phyloP scores from a whole-genome alignment of 495 filamentous ascomycete genomes.

The Penicillium flavigenum region DNA sequence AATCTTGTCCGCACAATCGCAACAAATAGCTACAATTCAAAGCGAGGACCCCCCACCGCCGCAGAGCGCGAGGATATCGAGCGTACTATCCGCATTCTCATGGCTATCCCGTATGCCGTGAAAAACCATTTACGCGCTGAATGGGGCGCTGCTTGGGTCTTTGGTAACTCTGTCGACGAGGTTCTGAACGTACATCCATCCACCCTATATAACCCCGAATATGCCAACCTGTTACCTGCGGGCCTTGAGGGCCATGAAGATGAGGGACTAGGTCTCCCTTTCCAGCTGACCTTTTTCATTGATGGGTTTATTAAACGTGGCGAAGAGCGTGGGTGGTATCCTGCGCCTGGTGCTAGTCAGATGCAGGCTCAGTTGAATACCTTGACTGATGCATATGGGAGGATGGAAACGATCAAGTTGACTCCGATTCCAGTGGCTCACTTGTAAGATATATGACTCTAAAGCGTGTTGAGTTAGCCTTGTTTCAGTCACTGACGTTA shows the following conservation, averaged over 20 bases:
- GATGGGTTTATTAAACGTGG: constrained; percentile 67
- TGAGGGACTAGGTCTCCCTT: constrained; percentile 61
- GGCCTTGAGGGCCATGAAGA: constrained; percentile 61
- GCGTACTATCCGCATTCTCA: constrained; percentile 56
- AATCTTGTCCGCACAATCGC: constrained; percentile 63
- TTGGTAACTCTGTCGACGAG: constrained; percentile 37
- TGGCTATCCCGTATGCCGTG: constrained; percentile 71
- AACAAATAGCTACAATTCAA: constrained; percentile 38
- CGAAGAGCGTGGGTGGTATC: constrained; percentile 58
- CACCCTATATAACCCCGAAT: constrained; percentile 56
- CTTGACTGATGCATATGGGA: constrained; percentile 64
- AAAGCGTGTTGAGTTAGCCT: background rate
- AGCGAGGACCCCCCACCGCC: constrained; percentile 22
- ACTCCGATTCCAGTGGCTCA: constrained; percentile 76
- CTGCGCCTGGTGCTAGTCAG: constrained; percentile 59
- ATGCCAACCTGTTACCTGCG: constrained; percentile 58
- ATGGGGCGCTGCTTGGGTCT: constrained; percentile 59
- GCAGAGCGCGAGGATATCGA: constrained; percentile 62
- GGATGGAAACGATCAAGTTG: constrained; percentile 71
- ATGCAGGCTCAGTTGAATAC: constrained; percentile 63
- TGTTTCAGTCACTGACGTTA: background rate
- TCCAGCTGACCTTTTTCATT: constrained; percentile 66
- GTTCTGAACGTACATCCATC: constrained; percentile 46
- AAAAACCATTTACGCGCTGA: constrained; percentile 75
- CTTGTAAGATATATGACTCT: constrained; percentile 45